Conservation (phyloP, 176 grass and related monocot genomes). For the Oropetium thomaeum region DNA sequence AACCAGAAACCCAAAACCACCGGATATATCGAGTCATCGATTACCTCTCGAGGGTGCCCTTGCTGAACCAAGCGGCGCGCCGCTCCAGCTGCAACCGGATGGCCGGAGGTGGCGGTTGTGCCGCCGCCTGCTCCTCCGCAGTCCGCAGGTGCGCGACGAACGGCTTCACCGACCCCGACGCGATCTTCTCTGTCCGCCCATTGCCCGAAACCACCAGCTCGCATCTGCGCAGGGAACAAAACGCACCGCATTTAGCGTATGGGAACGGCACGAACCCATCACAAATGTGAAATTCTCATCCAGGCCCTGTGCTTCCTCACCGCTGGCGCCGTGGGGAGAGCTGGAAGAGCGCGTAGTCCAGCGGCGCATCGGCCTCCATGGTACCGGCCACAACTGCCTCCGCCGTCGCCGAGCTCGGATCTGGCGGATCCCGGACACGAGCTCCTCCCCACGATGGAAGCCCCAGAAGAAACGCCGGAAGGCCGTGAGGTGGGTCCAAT, state of each 20-base stretch:
- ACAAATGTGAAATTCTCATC: conserved; percentile 15
- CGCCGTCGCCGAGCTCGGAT: conserved; percentile 31
- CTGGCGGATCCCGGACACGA: conserved; percentile 40
- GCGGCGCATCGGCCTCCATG: conserved; percentile 71
- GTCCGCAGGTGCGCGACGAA: conserved; percentile 82
- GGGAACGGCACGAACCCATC: conserved; percentile 14
- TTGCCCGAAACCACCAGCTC: conserved; percentile 89
- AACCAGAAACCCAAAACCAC: conserved; percentile 12
- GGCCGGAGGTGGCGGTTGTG: conserved; percentile 28
- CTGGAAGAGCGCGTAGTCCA: conserved; percentile 94
- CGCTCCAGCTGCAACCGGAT: conserved; percentile 76
- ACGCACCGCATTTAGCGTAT: conserved; percentile 20
- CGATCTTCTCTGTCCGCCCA: conserved; percentile 93
- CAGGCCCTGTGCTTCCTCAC: conserved; percentile 33
- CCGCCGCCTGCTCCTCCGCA: conserved; percentile 75
- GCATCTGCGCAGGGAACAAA: conserved; percentile 55
- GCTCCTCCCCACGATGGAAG: conserved; percentile 5
- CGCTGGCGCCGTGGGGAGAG: conserved; percentile 83
- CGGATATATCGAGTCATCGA: background rate
- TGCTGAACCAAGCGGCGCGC: conserved; percentile 75
- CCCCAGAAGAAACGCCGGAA: conserved; percentile 24
- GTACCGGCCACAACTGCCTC: conserved; percentile 10
- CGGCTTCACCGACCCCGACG: conserved; percentile 88
- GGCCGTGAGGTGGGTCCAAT: conserved; percentile 30
- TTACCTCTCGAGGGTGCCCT: conserved; percentile 96